These are phyloP conservation scores for Helianthus annuus DNA, from an alignment of 129 eudicot genomes.

Conservation along the genomic window HanXRQr2.0-SUNRISE NC_035438.2:22315009-22315508, in stretches of 20 bases:
- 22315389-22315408: conserved; percentile 65
- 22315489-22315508: conserved; percentile 42
- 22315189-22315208: too few species aligned
- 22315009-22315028: too few species aligned
- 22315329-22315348: conserved; percentile 41
- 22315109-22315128: too few species aligned
- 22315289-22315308: conserved; percentile 42
- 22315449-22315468: conserved; percentile 42
- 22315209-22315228: background rate
- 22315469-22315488: conserved; percentile 47
- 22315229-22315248: conserved; percentile 19
- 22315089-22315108: too few species aligned
- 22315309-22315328: conserved; percentile 45
- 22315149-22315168: too few species aligned
- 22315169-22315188: too few species aligned
- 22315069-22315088: too few species aligned
- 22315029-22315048: too few species aligned
- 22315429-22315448: conserved; percentile 42
- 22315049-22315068: too few species aligned
- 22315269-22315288: conserved; percentile 85
- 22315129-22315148: too few species aligned
- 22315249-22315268: conserved; percentile 79
- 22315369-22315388: conserved; percentile 43
- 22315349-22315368: conserved; percentile 20
- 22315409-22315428: conserved; percentile 38